These are phyloP conservation scores for Gossypium thurberi DNA, from an alignment of 345 rosid genomes.

Conservation along the genomic window DNA sequence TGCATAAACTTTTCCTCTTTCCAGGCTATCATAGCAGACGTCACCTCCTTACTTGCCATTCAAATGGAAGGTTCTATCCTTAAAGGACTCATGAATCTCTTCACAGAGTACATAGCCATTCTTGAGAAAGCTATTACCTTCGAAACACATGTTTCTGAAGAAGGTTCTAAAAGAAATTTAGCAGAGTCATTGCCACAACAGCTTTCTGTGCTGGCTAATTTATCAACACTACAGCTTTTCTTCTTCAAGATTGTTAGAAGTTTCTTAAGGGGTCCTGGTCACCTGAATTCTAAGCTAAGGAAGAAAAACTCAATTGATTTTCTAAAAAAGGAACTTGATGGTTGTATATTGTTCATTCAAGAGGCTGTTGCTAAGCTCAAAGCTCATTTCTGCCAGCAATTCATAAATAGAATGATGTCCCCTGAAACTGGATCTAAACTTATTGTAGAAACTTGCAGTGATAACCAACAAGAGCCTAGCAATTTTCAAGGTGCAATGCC, in stretches of 20 bases:
- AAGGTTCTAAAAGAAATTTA: conserved; percentile 23
- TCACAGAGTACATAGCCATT: conserved; percentile 34
- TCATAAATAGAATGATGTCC: conserved; percentile 27
- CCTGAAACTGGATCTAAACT: conserved; percentile 12
- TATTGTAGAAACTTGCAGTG: conserved; percentile 9
- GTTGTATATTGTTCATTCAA: conserved; percentile 19
- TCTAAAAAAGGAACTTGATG: conserved; percentile 31
- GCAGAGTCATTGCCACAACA: conserved; percentile 33
- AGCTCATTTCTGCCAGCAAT: conserved; percentile 35
- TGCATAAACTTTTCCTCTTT: conserved; percentile 6
- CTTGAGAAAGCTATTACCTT: conserved; percentile 34
- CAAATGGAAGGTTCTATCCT: conserved; percentile 43
- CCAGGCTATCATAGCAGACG: conserved; percentile 39
- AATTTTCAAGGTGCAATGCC: conserved; percentile 20
- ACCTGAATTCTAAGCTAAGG: conserved; percentile 8
- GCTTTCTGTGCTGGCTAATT: conserved; percentile 41
- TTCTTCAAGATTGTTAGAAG: conserved; percentile 25
- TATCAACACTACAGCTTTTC: conserved; percentile 39
- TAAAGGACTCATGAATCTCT: conserved; percentile 37
- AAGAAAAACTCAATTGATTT: conserved; percentile 11
- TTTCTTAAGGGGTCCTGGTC: conserved; percentile 20
- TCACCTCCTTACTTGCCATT: conserved; percentile 34
- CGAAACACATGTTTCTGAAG: conserved; percentile 12
- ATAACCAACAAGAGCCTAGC: conserved; percentile 13
- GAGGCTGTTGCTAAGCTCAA: conserved; percentile 32